These are phyloP conservation scores for Xenoacremonium recifei DNA, from an alignment of 2,329 filamentous ascomycete genomes.

Conservation along the genomic window DNA sequence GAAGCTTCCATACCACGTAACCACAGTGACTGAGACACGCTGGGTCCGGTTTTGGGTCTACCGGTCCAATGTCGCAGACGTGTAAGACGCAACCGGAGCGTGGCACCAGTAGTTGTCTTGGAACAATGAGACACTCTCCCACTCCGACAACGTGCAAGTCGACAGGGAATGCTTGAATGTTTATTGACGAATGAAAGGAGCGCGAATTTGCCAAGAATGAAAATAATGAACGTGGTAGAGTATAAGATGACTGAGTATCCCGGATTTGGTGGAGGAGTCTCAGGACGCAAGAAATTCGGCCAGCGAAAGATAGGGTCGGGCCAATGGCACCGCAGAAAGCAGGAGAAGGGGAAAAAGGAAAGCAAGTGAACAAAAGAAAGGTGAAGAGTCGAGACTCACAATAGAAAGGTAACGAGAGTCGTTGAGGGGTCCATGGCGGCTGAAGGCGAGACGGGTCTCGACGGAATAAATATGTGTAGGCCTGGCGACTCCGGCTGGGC, in stretches of 20 bases:
- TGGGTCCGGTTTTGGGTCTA: no score
- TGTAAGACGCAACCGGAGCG: no score
- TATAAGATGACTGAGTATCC: not conserved
- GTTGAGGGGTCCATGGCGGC: constrained; percentile 57
- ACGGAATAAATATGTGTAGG: constrained; percentile 23
- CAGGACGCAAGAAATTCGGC: not conserved
- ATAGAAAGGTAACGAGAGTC: constrained; percentile 66
- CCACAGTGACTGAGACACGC: no score
- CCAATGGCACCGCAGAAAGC: no score
- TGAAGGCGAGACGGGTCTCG: constrained; percentile 10
- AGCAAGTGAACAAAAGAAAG: constrained; percentile 10
- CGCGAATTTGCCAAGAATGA: not conserved
- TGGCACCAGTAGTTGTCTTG: no score
- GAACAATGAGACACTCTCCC: constrained; percentile 1
- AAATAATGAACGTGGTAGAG: not conserved
- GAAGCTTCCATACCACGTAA: constrained; percentile 1
- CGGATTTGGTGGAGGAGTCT: not conserved
- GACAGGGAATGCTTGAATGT: not conserved
- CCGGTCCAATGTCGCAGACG: not conserved
- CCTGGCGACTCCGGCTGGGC: constrained; percentile 14
- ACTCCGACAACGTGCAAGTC: not conserved
- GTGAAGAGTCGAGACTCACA: constrained; percentile 51
- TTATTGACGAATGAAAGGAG: not conserved
- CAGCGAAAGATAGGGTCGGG: constrained; percentile 1
- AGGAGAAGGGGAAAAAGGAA: not conserved